Evolutionary conservation across 805 yeast genomes (phyloP).

Genomic region (Crinitomyces ghanaensis): DNA sequence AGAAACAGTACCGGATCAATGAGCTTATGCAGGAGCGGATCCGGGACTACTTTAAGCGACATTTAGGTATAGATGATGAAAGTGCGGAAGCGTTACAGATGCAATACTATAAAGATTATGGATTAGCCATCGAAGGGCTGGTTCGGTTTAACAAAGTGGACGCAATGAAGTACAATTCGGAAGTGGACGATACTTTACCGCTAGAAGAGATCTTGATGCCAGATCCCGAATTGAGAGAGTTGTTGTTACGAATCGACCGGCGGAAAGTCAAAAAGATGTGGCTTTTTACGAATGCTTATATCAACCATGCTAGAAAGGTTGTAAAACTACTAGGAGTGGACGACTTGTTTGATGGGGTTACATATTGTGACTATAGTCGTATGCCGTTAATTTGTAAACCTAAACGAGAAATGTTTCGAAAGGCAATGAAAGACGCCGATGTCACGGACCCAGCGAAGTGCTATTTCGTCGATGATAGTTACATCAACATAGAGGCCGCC

Average conservation of each 20-base stretch:
- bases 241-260: conserved; percentile 27
- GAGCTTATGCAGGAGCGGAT: conserved; percentile 82
- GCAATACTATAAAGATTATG: conserved; percentile 74
- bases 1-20: conserved; percentile 61
- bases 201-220: conserved; percentile 67
- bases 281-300: conserved; percentile 92
- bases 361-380: conserved; percentile 74
- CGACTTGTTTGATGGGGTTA: conserved; percentile 89
- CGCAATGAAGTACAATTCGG: conserved; percentile 76
- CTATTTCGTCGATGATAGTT: conserved; percentile 86
- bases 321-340: conserved; percentile 73
- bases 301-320: conserved; percentile 78
- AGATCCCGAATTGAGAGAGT: conserved; percentile 24
- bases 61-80: conserved; percentile 49
- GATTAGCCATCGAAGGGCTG: conserved; percentile 87
- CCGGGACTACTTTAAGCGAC: conserved; percentile 64
- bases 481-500: conserved; percentile 67
- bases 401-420: conserved; percentile 54
- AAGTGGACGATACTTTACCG: conserved; percentile 89
- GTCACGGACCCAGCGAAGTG: conserved; percentile 35
- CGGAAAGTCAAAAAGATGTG: conserved; percentile 62
- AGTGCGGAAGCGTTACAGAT: conserved; percentile 65
- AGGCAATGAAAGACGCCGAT: conserved; percentile 48
- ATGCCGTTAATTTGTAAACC: conserved; percentile 76
- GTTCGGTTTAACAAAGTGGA: conserved; percentile 54